These are phyloP conservation scores for Plenodomus tracheiphilus DNA, from an alignment of 2,329 filamentous ascomycete species.

Conservation along the genomic window DNA sequence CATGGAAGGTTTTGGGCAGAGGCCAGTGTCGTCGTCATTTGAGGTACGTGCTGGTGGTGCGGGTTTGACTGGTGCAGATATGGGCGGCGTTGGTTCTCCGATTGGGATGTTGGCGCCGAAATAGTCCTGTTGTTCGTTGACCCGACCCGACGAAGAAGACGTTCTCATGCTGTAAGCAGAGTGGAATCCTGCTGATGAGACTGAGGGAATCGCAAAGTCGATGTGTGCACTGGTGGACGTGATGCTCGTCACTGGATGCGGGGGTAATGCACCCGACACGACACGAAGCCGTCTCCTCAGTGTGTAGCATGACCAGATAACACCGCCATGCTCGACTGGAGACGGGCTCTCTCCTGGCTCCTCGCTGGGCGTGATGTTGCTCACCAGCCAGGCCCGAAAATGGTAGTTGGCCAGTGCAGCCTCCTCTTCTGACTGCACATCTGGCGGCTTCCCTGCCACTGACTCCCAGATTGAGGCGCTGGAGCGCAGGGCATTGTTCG, in stretches of 20 bases:
- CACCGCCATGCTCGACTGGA: slow-evolving; percentile 62
- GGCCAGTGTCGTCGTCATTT: slow-evolving; percentile 2
- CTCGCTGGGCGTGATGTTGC: slow-evolving; percentile 57
- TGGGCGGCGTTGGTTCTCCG: slow-evolving; percentile 15
- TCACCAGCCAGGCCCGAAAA: slow-evolving; percentile 73
- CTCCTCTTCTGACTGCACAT: slow-evolving; percentile 42
- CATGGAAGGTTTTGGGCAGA: slow-evolving; percentile 16
- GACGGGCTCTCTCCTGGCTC: slow-evolving; percentile 55
- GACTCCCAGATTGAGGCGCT: slow-evolving; percentile 60
- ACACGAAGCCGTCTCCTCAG: slow-evolving; percentile 70
- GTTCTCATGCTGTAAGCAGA: slow-evolving; percentile 14
- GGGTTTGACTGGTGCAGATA: slow-evolving; percentile 6
- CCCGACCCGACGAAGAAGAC: slow-evolving; percentile 12
- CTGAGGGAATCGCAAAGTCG: slow-evolving; percentile 30
- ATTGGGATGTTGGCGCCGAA: slow-evolving; percentile 38
- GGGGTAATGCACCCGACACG: slow-evolving; percentile 56
- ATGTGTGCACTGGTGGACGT: slow-evolving; percentile 42
- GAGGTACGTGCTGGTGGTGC: slow-evolving; percentile 8
- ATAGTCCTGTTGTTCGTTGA: slow-evolving; percentile 46
- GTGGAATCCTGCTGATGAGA: slow-evolving; percentile 19
- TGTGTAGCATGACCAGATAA: slow-evolving; percentile 72
- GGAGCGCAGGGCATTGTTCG: slow-evolving; percentile 67
- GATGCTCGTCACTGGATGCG: slow-evolving; percentile 14
- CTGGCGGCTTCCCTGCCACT: slow-evolving; percentile 53
- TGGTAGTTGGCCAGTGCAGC: slow-evolving; percentile 39